Conservation (phyloP, 768 basidiomycete species). For the Suillus spraguei region DNA sequence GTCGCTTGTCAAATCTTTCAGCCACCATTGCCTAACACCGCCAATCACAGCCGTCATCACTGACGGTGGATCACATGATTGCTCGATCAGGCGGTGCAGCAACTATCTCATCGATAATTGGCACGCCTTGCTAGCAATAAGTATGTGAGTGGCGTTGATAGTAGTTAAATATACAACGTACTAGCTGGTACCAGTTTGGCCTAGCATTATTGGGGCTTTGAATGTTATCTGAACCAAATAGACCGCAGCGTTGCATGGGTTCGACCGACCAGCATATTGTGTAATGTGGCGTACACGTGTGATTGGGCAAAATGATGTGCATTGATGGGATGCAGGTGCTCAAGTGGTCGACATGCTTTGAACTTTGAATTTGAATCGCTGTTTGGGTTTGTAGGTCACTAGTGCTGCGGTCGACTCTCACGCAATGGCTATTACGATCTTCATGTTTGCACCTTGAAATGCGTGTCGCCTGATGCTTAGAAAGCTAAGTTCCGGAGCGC, state of each 20-base stretch:
- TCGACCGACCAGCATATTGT: not conserved
- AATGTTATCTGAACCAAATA: not conserved
- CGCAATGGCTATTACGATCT: not conserved
- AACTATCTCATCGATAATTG: not conserved
- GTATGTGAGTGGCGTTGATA: not conserved
- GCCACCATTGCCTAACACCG: not conserved
- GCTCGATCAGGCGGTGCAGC: not conserved
- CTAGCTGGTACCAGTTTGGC: not conserved
- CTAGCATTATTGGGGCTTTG: not conserved
- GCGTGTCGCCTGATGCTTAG: not conserved
- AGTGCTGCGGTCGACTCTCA: not conserved
- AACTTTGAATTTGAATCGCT: not conserved
- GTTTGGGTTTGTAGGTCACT: not conserved
- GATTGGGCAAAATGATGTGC: not conserved
- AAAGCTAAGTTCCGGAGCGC: not conserved
- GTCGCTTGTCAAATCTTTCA: not conserved
- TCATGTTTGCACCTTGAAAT: not conserved
- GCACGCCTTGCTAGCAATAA: not conserved
- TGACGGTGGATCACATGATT: not conserved
- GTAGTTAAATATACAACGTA: not conserved
- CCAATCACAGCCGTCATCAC: not conserved
- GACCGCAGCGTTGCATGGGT: not conserved
- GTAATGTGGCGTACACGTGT: not conserved
- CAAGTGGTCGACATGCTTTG: not conserved
- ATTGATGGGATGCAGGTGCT: not conserved